Percentiles rank a stretch among this genome's conserved stretches.
Evolutionary conservation across 495 filamentous ascomycete species (phyloP).

Genomic region (Neurospora terricola): DNA sequence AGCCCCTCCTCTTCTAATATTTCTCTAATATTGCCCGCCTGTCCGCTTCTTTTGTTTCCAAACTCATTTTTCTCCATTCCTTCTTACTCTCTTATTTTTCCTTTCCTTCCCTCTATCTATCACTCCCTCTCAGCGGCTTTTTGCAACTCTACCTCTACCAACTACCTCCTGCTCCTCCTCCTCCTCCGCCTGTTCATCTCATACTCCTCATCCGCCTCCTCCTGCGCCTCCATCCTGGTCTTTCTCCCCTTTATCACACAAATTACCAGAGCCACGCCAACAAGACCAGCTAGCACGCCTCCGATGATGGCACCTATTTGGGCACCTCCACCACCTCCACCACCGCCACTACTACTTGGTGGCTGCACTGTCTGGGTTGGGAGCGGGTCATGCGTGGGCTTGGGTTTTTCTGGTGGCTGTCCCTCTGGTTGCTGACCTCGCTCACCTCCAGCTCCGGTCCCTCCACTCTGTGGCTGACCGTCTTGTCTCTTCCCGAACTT

Average conservation of each 20-base stretch:
- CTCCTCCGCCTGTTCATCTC: neutral
- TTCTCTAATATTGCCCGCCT: too few relatives aligned
- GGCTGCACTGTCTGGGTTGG: neutral
- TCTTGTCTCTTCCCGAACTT: too few relatives aligned
- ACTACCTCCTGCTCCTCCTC: neutral
- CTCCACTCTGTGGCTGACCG: too few relatives aligned
- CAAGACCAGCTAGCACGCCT: neutral
- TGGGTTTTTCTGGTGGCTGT: neutral
- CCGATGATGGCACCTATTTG: neutral
- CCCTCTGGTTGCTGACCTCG: too few relatives aligned
- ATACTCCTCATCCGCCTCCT: neutral
- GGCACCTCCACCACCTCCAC: neutral
- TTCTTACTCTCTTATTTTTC: too few relatives aligned
- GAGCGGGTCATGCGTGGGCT: neutral
- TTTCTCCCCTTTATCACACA: neutral
- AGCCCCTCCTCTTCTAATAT: too few relatives aligned
- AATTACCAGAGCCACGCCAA: fast-evolving
- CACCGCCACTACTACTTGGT: neutral
- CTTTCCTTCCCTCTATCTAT: too few relatives aligned
- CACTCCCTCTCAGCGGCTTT: too few relatives aligned
- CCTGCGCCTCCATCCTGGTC: neutral
- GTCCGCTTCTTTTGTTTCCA: too few relatives aligned
- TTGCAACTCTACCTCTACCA: too few relatives aligned
- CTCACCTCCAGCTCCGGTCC: too few relatives aligned
- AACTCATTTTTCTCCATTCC: too few relatives aligned